Base-by-base conservation (phyloP, 257 asterid genomes). In the Eucommia ulmoides region DNA sequence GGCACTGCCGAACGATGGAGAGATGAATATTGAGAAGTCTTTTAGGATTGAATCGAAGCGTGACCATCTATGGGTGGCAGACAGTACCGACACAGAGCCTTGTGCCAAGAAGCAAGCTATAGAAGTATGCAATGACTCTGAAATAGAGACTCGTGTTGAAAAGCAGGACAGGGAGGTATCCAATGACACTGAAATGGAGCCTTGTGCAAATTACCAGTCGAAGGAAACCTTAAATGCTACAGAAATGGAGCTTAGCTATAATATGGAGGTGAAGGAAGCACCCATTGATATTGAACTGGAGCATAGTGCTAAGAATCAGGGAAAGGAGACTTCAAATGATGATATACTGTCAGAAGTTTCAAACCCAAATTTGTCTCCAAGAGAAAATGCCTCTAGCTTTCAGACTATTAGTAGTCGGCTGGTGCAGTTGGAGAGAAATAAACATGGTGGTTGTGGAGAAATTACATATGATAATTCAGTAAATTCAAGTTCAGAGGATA, bases 261-360 rank as follows among this genome's bases (percentile, higher is more conserved):
- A 56, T 49, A 48, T 55, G 42, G 65, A 63, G 35, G 47, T 16
- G 47, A 71, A 68, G 49, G 76, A 51, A 55, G 65, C 60, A 23
- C 19, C 35, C 5, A 55, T 53, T 58, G 61, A 61, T 50, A 20
- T 56, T 62, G 68, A 59, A 22, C 48, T 71, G 69, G 79, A 74
- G 59, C 58, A 33, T 41, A 56, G 56, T 50, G 65, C 64, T 47
- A 62, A 48, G 46, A 58, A 58, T 63, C 71, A 69, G 42, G 55
- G 52, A 58, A 86, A 77, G 72, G 98, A 82, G 58, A 68, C 75
- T 51, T 82, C 93, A 23, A 82, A 79, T 55, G 96, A 86, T 64
- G 98, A 91, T 66, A 62, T 79, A 47, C 57, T 77, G 25, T 86
- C 98, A 3, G 98, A 91, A 60, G 95, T 91, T 58, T 76, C 82